A percentile compares a stretch with the other conserved stretches of the same genome.
phyloP scores from a whole-genome alignment of 768 basidiomycete species.

The Hygrophorus russula region DNA sequence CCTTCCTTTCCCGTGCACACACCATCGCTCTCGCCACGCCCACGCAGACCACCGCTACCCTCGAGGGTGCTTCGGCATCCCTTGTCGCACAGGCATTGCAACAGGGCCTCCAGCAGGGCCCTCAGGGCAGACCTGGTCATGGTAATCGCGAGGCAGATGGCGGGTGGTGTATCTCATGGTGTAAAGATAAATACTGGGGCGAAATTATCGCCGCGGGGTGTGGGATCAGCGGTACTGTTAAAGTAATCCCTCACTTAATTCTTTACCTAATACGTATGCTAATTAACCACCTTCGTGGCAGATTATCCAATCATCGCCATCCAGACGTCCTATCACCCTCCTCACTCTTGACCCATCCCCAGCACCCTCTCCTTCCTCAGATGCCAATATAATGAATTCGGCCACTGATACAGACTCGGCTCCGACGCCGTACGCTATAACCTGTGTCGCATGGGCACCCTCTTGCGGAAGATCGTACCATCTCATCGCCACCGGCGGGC shows the following conservation, averaged over 20 bases:
- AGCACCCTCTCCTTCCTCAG: slow-evolving; percentile 13
- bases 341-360: slow-evolving; percentile 50
- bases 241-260: slow-evolving; percentile 34
- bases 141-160: slow-evolving; percentile 10
- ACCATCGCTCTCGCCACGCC: slow-evolving; percentile 60
- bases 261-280: background rate
- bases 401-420: slow-evolving; percentile 19
- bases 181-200: slow-evolving; percentile 94
- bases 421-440: slow-evolving; percentile 51
- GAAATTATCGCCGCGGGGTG: slow-evolving; percentile 72
- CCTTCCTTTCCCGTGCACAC: slow-evolving; percentile 32
- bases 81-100: slow-evolving; percentile 57
- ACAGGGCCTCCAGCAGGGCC: slow-evolving; percentile 27
- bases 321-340: slow-evolving; percentile 54
- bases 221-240: slow-evolving; percentile 64
- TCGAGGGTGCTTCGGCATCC: slow-evolving; percentile 47
- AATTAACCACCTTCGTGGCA: slow-evolving; percentile 16
- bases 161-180: slow-evolving; percentile 75
- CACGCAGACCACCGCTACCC: slow-evolving; percentile 46
- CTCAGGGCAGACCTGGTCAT: slow-evolving; percentile 6
- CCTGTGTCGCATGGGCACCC: slow-evolving; percentile 87
- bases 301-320: slow-evolving; percentile 67
- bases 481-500: slow-evolving; percentile 80
- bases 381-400: slow-evolving; percentile 8
- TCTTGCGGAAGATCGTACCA: slow-evolving; percentile 91